A percentile compares a stretch with the other conserved stretches of the same genome.
Evolutionary conservation across 1,139 yeast genomes (phyloP).

Genomic region (Pichia sorboxylosa): DNA sequence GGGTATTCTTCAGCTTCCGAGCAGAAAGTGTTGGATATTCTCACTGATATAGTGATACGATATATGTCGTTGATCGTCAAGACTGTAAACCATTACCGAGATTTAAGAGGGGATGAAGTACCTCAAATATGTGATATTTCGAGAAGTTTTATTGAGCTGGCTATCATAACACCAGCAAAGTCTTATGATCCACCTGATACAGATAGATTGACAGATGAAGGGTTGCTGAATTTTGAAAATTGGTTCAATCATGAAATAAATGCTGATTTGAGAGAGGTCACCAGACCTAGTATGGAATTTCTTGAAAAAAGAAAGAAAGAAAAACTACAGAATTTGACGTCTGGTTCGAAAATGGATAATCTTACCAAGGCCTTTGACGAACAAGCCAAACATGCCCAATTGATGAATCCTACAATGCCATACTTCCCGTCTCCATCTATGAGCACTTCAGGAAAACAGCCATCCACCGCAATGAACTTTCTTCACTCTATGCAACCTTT

Average conservation of each 20-base stretch:
- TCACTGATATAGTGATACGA: slow-evolving; percentile 23
- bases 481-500: slow-evolving; percentile 1
- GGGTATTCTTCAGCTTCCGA: slow-evolving; percentile 22
- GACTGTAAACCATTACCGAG: slow-evolving; percentile 16
- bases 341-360: slow-evolving; percentile 21
- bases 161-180: slow-evolving; percentile 21
- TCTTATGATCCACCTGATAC: slow-evolving; percentile 21
- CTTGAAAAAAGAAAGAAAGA: slow-evolving; percentile 16
- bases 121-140: slow-evolving; percentile 22
- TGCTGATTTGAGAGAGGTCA: slow-evolving; percentile 19
- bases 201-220: slow-evolving; percentile 16
- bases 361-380: slow-evolving; percentile 22
- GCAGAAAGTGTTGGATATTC: slow-evolving; percentile 19
- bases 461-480: slow-evolving; percentile 1
- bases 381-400: slow-evolving; percentile 18
- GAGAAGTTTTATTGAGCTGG: slow-evolving; percentile 20
- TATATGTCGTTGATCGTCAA: slow-evolving; percentile 17
- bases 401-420: slow-evolving; percentile 16
- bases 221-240: slow-evolving; percentile 21
- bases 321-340: slow-evolving; percentile 13
- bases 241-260: slow-evolving; percentile 24
- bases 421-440: slow-evolving; percentile 12
- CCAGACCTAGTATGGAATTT: slow-evolving; percentile 21
- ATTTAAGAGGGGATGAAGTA: slow-evolving; percentile 16
- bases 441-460: slow-evolving; percentile 3